These are phyloP conservation scores for Friedmanniomyces endolithicus DNA, from an alignment of 495 filamentous ascomycete genomes.

Conservation along the genomic window DNA sequence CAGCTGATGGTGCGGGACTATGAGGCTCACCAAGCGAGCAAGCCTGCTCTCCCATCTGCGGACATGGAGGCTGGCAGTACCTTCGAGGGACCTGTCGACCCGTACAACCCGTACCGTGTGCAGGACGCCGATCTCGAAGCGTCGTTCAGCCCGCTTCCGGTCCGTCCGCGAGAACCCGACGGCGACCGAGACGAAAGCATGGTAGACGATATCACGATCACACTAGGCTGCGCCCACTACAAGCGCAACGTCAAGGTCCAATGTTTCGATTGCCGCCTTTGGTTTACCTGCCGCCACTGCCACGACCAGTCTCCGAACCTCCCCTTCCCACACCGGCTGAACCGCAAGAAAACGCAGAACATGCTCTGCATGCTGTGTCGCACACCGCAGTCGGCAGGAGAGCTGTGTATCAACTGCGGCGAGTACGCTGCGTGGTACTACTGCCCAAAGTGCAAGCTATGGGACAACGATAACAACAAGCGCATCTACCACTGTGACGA, in stretches of 20 bases:
- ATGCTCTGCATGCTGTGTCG: constrained; percentile 98
- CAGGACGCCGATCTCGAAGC: constrained; percentile 57
- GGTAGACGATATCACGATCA: constrained; percentile 31
- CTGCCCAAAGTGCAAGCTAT: constrained; percentile 87
- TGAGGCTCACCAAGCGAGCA: constrained; percentile 19
- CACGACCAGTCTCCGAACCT: constrained; percentile 72
- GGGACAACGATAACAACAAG: constrained; percentile 86
- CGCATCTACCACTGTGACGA: constrained; percentile 94
- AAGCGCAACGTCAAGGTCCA: constrained; percentile 91
- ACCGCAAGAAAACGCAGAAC: constrained; percentile 71
- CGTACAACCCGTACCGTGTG: constrained; percentile 51
- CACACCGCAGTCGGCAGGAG: constrained; percentile 67
- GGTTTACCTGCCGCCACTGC: constrained; percentile 94
- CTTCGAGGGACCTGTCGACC: constrained; percentile 14
- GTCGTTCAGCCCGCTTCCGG: constrained; percentile 45
- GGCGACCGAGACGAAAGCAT: constrained; percentile 10
- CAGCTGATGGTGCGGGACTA: constrained; percentile 71
- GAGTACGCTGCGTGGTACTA: constrained; percentile 80
- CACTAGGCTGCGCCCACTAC: constrained; percentile 82
- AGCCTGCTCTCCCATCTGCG: constrained; percentile 7
- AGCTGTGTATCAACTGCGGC: constrained; percentile 64
- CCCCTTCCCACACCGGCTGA: constrained; percentile 47
- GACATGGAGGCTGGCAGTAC: neutral
- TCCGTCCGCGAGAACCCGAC: constrained; percentile 28
- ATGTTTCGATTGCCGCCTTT: constrained; percentile 74